Percentiles rank a stretch among this genome's conserved stretches.
Conservation (phyloP, 2,329 filamentous ascomycete genomes). For the Aureobasidium sp. region DNA sequence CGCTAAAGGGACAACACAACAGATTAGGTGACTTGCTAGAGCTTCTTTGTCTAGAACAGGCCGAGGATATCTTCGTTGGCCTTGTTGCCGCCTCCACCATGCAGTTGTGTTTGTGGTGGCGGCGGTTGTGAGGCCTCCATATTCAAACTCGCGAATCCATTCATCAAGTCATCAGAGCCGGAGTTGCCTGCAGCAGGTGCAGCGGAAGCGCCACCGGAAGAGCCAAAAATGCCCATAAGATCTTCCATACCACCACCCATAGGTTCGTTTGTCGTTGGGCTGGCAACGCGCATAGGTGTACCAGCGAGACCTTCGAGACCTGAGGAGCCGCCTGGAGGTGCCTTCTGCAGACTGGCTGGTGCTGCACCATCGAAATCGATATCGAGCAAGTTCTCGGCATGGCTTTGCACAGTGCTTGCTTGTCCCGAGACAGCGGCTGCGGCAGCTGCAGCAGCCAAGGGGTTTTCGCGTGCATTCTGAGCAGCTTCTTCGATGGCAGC, state of each 20-base stretch:
- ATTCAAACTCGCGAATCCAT: conserved; percentile 77
- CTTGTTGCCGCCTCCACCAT: conserved; percentile 46
- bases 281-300: conserved; percentile 63
- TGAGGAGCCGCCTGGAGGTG: conserved; percentile 44
- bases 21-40: not conserved
- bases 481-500: conserved; percentile 95
- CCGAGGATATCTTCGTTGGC: conserved; percentile 25
- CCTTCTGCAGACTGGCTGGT: conserved; percentile 73
- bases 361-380: conserved; percentile 93
- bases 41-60: not conserved
- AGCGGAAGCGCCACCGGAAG: conserved; percentile 26
- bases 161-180: conserved; percentile 56
- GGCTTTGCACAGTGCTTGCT: conserved; percentile 54
- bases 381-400: conserved; percentile 90
- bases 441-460: conserved; percentile 77
- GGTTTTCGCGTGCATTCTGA: conserved; percentile 87
- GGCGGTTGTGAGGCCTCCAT: conserved; percentile 60
- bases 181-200: conserved; percentile 23
- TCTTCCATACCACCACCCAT: conserved; percentile 62
- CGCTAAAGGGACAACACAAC: not conserved
- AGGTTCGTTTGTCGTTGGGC: conserved; percentile 47
- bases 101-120: conserved; percentile 56
- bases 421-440: conserved; percentile 53
- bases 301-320: conserved; percentile 51
- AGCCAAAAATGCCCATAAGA: conserved; percentile 64